Evolutionary conservation across 2,329 filamentous ascomycete species (phyloP).

Genomic region (Stagonosporopsis chrysanthemi): DNA sequence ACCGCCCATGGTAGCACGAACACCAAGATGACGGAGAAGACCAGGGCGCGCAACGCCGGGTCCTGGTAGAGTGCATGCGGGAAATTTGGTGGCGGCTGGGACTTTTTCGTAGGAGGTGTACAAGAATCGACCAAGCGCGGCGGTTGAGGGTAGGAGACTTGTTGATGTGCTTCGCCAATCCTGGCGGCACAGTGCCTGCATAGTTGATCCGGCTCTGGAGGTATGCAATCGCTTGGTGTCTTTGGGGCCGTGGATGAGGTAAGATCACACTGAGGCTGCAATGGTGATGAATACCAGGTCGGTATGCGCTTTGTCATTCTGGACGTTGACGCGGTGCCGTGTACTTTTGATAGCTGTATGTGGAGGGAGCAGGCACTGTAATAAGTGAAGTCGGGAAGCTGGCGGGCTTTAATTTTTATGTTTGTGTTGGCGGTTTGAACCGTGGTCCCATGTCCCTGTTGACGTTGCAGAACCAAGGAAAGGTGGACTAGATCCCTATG

Average conservation of each 20-base stretch:
- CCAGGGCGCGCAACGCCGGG: not conserved
- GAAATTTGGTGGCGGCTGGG: not conserved
- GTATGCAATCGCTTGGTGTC: not conserved
- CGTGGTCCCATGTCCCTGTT: not conserved
- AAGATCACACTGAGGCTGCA: too few species aligned
- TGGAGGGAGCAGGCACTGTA: too few species aligned
- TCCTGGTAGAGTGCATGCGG: not conserved
- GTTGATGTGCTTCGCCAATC: not conserved
- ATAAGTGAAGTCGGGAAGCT: too few species aligned
- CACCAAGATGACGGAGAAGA: not conserved
- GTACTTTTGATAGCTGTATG: not conserved
- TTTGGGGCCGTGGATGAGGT: too few species aligned
- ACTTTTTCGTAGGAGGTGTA: not conserved
- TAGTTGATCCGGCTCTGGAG: not conserved
- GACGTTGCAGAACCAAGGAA: not conserved
- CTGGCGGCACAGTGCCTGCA: not conserved
- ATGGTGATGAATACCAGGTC: not conserved
- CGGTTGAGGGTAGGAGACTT: not conserved
- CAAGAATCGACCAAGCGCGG: too few species aligned
- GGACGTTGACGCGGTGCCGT: not conserved
- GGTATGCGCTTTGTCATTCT: not conserved
- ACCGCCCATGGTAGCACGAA: not conserved
- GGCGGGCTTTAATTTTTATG: too few species aligned
- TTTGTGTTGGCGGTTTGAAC: too few species aligned
- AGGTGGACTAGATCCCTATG: too few species aligned